Percentiles rank a stretch among this genome's conserved stretches.
phyloP scores from a whole-genome alignment of 306 rosid genomes.

The Nissolia schottii region DNA sequence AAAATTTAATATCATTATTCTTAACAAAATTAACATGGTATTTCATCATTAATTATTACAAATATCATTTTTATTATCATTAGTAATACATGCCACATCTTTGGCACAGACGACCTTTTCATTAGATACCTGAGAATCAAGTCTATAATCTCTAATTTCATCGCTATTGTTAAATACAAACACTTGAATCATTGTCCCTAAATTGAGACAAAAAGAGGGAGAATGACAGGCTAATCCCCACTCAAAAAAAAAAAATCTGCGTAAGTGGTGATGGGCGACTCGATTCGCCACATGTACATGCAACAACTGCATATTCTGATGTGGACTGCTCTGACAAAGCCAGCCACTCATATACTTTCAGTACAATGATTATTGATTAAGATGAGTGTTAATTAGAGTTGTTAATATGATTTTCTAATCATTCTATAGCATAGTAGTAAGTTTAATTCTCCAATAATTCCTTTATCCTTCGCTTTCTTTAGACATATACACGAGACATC shows the following conservation, averaged over 20 bases:
- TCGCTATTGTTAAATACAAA: not conserved
- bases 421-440: too few relatives aligned
- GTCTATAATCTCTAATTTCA: slow-evolving; percentile 6
- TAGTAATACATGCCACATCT: not conserved
- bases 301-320: not conserved
- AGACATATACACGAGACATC: not conserved
- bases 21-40: too few relatives aligned
- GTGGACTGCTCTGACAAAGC: slow-evolving; percentile 12
- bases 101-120: not conserved
- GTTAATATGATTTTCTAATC: too few relatives aligned
- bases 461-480: not conserved
- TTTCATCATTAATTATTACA: too few relatives aligned
- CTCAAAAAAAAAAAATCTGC: not conserved
- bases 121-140: slow-evolving; percentile 29
- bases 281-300: slow-evolving; percentile 28
- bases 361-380: not conserved
- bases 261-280: not conserved
- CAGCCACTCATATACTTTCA: not conserved
- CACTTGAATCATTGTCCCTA: slow-evolving; percentile 23
- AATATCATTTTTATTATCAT: too few relatives aligned
- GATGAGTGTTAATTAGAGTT: not conserved
- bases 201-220: slow-evolving; percentile 33
- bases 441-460: not conserved
- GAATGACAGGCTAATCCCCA: slow-evolving; percentile 20
- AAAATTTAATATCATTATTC: too few relatives aligned